These are phyloP conservation scores for Phyllosticta paracitricarpa DNA, from an alignment of 2,329 filamentous ascomycete species.

Conservation along the genomic window DNA sequence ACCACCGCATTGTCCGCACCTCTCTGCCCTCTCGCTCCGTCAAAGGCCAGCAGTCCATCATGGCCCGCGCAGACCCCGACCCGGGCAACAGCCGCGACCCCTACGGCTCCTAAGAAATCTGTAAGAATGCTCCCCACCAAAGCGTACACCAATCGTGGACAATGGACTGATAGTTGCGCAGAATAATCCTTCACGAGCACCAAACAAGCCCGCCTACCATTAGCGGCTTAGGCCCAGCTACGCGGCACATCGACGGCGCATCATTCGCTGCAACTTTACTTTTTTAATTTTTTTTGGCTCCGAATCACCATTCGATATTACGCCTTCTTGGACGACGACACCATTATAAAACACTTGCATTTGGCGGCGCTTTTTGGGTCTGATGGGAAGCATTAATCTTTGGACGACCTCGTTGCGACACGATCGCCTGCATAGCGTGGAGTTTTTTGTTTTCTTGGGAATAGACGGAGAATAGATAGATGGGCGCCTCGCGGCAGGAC, in stretches of 20 bases:
- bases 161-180: not conserved
- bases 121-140: not conserved
- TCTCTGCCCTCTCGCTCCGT: not conserved
- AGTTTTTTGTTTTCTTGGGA: not conserved
- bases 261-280: not conserved
- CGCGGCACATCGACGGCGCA: not conserved
- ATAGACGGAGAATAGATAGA: not conserved
- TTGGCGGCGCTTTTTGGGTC: not conserved
- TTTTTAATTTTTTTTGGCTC: not conserved
- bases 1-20: not conserved
- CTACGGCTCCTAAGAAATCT: not conserved
- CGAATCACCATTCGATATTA: not conserved
- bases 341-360: not conserved
- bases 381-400: not conserved
- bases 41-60: not conserved
- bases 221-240: not conserved
- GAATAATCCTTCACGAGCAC: not conserved
- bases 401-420: not conserved
- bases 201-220: not conserved
- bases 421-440: not conserved
- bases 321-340: not conserved
- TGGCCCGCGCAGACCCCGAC: not conserved
- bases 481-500: not conserved
- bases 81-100: not conserved
- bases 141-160: not conserved